Evolutionary conservation across 2,329 filamentous ascomycete species (phyloP), one percentile per base, ranked within the genome.

Genomic region (Podosphaera xanthii): DNA sequence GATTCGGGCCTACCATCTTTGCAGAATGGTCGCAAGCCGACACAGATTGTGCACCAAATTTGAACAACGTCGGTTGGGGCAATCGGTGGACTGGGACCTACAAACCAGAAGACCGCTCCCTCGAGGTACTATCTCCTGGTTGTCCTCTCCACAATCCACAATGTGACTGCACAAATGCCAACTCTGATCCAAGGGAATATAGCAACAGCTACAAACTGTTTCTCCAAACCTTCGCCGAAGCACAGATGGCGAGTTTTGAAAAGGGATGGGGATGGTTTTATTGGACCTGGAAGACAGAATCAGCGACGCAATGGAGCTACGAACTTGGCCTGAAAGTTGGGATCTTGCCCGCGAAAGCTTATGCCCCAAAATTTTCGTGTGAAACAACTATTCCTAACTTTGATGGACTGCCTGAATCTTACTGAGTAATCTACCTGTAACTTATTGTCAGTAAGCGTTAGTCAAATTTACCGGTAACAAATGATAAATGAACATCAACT

Each of bases 11-110:
- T 0, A 96, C 89, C 33, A 81, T 97, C 65, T 90, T 92, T 70
- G 92, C 91, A 64, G 92, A 98, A 75, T 98, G 90, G 89, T 91
- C 86, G 0, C 91, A 97, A 73, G 91, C 92, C 44, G 92, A 98
- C 72, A 96, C 91, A 0, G 92, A 98, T 74, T 98, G 92, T 73
- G 83, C 89, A 0, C 71, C 77, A 61, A 81, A 86, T 71, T 79
- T 98, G 66, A 97, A 94, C 71, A 90, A 95, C 71, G 87, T 96
- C 42, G 84, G 84, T 65, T 81, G 82, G 68, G 92, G 92, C 52
- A 89, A 83, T 55, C 84, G 92, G 59, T 98, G 92, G 92, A 85
- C 87, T 69, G 92, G 92, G 59, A 94, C 87, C 0, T 81, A 87
- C 66, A 75, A 84, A 14, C 22, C 58, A 7, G 49, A 12, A 22